phyloP scores from a whole-genome alignment of 2,329 filamentous ascomycete species.

The Diaporthe ilicicola region DNA sequence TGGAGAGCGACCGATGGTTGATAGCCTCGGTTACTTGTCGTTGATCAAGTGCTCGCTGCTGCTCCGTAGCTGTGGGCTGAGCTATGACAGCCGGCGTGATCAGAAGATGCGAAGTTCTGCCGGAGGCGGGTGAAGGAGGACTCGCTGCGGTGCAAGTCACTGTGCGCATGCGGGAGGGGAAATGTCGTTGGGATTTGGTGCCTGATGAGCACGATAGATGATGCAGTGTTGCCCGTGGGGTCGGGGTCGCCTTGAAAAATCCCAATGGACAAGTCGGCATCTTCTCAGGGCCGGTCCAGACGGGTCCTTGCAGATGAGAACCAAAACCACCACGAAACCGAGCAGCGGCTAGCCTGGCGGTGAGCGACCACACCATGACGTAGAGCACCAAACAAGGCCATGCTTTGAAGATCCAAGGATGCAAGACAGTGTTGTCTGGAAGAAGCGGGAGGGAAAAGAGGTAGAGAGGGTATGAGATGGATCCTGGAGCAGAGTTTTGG shows the following conservation, averaged over 20 bases:
- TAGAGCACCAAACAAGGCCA: neutral
- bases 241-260: neutral
- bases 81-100: neutral
- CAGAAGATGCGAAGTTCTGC: neutral
- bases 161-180: neutral
- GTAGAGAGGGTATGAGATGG: neutral
- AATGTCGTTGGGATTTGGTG: neutral
- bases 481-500: neutral
- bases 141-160: neutral
- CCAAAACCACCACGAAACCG: neutral
- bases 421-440: slow-evolving; percentile 7
- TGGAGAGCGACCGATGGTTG: neutral
- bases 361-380: neutral
- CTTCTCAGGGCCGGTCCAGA: neutral
- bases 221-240: neutral
- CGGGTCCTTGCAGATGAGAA: slow-evolving; percentile 23
- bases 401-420: neutral
- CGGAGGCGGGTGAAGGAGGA: neutral
- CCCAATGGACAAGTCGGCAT: neutral
- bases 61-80: neutral
- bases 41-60: neutral
- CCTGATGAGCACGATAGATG: neutral
- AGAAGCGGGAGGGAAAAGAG: neutral
- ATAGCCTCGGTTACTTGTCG: neutral
- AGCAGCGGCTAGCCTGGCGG: neutral